Base-by-base conservation (phyloP, 2,329 filamentous ascomycete species). In the Alternaria sp. region DNA sequence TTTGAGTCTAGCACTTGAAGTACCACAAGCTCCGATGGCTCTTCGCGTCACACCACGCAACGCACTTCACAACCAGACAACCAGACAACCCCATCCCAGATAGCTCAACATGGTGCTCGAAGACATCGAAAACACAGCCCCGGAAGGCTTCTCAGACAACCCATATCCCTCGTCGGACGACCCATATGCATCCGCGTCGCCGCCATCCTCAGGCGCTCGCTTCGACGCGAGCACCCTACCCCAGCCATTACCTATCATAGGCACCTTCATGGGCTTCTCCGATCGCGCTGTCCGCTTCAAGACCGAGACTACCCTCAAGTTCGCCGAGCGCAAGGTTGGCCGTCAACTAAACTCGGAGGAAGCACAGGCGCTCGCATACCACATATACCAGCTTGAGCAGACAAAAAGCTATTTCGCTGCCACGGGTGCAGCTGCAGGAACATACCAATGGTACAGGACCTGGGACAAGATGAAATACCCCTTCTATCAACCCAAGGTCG, bases 321-420 rank as follows among this genome's bases (percentile, higher is more conserved):
- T 72, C 63, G 70, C 69, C 47, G 62, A 76, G 67, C 61, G 70
- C 30, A 69, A 78, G 12, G 55, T 83, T 9, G 69, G 75, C 5
- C 76, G 82, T 11, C 71, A 76, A 1, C 51, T 82, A 12, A 73
- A 72, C 6, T 70, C 76, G 20, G 77, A 80, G 12, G 82, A 84
- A 67, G 73, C 78, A 7, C 78, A 82, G 51, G 80, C 80, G 0
- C 66, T 83, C 12, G 77, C 80, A 11, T 78, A 65, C 56, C 78
- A 82, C 59, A 68, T 78, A 28, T 77, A 79, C 22, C 74, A 79
- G 42, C 71, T 74, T 5, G 67, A 81, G 34, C 67, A 76, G 38
- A 75, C 74, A 5, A 77, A 76, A 9, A 79, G 75, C 18, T 82
- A 79, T 59, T 80, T 78, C 32, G 63, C 74, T 1, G 75, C 78